Evolutionary conservation across 23 red algal species (phyloP).

Genomic region (Gracilaria caudata): DNA sequence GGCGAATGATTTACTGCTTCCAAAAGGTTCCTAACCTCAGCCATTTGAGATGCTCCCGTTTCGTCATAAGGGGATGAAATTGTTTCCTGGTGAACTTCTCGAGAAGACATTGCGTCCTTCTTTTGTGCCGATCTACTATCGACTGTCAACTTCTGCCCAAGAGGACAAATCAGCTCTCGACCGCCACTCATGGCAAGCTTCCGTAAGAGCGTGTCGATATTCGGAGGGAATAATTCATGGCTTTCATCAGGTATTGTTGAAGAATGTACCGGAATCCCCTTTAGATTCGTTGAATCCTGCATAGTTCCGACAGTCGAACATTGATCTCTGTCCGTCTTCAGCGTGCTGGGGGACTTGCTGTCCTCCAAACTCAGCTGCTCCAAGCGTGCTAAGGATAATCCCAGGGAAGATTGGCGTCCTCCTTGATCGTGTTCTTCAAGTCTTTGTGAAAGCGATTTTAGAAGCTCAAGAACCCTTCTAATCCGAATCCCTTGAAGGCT

Average conservation of each 20-base stretch:
- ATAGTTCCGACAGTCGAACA: background rate
- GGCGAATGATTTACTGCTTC: background rate
- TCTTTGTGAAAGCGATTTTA: slow-evolving; percentile 33
- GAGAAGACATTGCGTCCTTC: background rate
- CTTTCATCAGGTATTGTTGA: slow-evolving; percentile 2
- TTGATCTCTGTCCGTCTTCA: background rate
- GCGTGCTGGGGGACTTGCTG: background rate
- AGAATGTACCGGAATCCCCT: background rate
- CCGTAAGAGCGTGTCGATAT: slow-evolving; percentile 29
- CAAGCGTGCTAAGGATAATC: slow-evolving; percentile 63
- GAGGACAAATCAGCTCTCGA: slow-evolving; percentile 20
- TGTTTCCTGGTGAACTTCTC: background rate
- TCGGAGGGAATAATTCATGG: slow-evolving; percentile 29
- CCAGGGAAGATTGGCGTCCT: slow-evolving; percentile 33
- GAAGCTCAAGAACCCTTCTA: slow-evolving; percentile 38
- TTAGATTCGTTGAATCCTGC: background rate
- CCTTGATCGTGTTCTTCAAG: slow-evolving; percentile 39
- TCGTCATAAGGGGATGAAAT: background rate
- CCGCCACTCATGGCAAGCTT: slow-evolving; percentile 64
- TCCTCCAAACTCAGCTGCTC: slow-evolving; percentile 48
- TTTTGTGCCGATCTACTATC: background rate
- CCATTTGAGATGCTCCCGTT: slow-evolving; percentile 20
- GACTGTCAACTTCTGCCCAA: background rate
- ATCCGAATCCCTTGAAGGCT: slow-evolving; percentile 63
- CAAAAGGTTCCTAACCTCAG: slow-evolving; percentile 1